Conservation (phyloP, 768 basidiomycete genomes). For the Lentinula detonsa region DNA sequence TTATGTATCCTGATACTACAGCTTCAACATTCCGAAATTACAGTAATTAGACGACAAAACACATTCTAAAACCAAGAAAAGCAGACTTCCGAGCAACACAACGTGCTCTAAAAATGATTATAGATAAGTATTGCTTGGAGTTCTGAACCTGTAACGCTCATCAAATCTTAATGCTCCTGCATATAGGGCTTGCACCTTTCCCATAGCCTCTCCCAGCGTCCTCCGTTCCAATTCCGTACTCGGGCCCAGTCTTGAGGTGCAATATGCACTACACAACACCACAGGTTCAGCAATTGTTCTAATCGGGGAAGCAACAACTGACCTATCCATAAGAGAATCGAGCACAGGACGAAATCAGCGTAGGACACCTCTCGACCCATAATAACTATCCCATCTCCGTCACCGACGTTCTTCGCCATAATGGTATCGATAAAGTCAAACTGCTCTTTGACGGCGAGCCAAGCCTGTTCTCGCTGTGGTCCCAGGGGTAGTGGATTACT, state of each 20-base stretch:
- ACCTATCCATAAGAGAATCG: slow-evolving; percentile 44
- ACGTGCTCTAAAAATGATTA: neutral
- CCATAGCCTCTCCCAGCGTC: slow-evolving; percentile 41
- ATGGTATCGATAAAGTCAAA: slow-evolving; percentile 38
- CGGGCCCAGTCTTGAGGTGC: slow-evolving; percentile 45
- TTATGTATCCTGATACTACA: too few relatives aligned
- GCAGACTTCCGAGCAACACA: too few relatives aligned
- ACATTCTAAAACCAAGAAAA: too few relatives aligned
- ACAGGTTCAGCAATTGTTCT: neutral
- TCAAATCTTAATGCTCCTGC: slow-evolving; percentile 32
- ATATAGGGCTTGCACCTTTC: slow-evolving; percentile 39
- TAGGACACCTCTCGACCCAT: slow-evolving; percentile 46
- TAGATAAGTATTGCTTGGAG: neutral
- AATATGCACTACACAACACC: slow-evolving; percentile 20
- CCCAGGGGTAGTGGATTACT: slow-evolving; percentile 11
- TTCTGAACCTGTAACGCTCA: neutral
- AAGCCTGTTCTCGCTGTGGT: slow-evolving; percentile 37
- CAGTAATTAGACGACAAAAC: too few relatives aligned
- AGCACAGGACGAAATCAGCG: slow-evolving; percentile 47
- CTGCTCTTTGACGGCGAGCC: slow-evolving; percentile 38
- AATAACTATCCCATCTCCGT: slow-evolving; percentile 38
- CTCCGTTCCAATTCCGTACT: slow-evolving; percentile 42
- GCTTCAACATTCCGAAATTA: too few relatives aligned
- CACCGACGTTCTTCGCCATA: slow-evolving; percentile 39
- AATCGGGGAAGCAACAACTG: slow-evolving; percentile 7